Percentiles rank a stretch among this genome's conserved stretches.
Evolutionary conservation across 2,329 filamentous ascomycete species (phyloP).

Genomic region (Xylaria sp.): DNA sequence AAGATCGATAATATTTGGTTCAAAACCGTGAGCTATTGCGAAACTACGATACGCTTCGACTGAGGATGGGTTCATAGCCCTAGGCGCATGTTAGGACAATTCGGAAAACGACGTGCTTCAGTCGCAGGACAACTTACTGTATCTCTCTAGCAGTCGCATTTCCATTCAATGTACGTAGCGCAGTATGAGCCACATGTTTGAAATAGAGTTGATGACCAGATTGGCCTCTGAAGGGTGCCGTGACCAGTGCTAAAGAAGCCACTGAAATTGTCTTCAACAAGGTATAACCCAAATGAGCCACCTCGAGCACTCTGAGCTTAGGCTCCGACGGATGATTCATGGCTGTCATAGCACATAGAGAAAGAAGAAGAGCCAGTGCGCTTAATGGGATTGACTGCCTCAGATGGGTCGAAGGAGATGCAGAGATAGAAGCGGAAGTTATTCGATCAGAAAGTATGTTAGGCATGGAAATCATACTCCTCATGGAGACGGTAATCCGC

Average conservation of each 20-base stretch:
- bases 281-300: not conserved
- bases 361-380: too few species aligned
- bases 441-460: too few species aligned
- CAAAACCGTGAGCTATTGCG: not conserved
- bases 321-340: not conserved
- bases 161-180: constrained; percentile 5
- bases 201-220: not conserved
- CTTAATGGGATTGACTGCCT: too few species aligned
- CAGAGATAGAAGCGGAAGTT: too few species aligned
- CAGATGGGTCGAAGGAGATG: too few species aligned
- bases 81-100: not conserved
- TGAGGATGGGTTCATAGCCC: constrained; percentile 1
- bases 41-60: not conserved
- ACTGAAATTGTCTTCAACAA: not conserved
- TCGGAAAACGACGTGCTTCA: not conserved
- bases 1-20: not conserved
- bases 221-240: not conserved
- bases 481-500: too few species aligned
- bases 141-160: constrained; percentile 2
- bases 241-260: not conserved
- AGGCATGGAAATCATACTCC: too few species aligned
- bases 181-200: not conserved
- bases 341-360: not conserved
- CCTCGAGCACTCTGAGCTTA: not conserved
- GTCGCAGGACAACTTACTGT: not conserved